Percentiles rank a stretch among this genome's conserved stretches.
Conservation (phyloP, 768 basidiomycete species). For the Lactarius trivialis region DNA sequence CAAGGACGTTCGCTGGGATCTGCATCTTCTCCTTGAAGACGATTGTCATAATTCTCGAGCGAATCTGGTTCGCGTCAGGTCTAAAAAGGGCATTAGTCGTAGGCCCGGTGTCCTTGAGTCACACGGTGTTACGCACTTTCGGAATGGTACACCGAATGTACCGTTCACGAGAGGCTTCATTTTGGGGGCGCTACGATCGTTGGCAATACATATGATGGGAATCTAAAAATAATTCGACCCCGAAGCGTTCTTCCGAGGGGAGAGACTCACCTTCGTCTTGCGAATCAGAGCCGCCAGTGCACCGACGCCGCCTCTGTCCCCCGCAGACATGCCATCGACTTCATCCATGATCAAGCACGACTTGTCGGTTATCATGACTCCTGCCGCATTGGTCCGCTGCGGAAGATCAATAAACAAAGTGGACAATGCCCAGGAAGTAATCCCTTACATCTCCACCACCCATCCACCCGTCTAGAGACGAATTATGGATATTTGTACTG, state of each 20-base stretch:
- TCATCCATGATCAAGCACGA: constrained; percentile 98
- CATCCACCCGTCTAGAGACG: constrained; percentile 83
- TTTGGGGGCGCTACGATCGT: constrained; percentile 82
- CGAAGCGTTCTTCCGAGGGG: not conserved
- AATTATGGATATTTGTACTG: constrained; percentile 85
- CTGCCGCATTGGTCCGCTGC: constrained; percentile 58
- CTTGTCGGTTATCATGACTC: constrained; percentile 67
- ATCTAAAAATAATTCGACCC: constrained; percentile 43
- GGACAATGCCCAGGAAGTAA: not conserved
- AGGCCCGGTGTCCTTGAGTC: not conserved
- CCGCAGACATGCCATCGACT: constrained; percentile 98
- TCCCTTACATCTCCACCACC: constrained; percentile 43
- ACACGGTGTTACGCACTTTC: constrained; percentile 44
- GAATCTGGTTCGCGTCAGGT: constrained; percentile 67
- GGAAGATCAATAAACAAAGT: not conserved
- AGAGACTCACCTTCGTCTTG: constrained; percentile 69
- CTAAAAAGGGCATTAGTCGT: constrained; percentile 35
- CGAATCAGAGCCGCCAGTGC: constrained; percentile 88
- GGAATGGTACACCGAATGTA: constrained; percentile 71
- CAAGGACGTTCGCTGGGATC: constrained; percentile 84
- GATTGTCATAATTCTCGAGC: constrained; percentile 85
- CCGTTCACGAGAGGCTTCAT: constrained; percentile 76
- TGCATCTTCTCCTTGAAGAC: constrained; percentile 92
- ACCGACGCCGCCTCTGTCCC: constrained; percentile 94
- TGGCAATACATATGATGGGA: constrained; percentile 96